These are phyloP conservation scores for Tylopilus balloui DNA, from an alignment of 768 basidiomycete species.

Conservation along the genomic window DNA sequence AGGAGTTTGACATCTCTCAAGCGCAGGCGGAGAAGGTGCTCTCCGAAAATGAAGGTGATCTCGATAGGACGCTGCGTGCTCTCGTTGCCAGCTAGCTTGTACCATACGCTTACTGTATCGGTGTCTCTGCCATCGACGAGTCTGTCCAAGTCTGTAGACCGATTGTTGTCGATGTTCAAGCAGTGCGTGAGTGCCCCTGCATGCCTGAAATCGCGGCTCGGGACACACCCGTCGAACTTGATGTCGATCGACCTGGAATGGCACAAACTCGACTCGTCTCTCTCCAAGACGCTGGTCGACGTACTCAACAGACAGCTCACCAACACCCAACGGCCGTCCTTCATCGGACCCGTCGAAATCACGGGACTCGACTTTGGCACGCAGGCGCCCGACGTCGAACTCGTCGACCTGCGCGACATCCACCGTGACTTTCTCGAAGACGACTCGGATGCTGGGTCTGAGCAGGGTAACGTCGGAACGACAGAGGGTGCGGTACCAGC, in stretches of 20 bases:
- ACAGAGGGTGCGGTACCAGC: constrained; percentile 45
- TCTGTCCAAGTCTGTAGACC: too few relatives aligned
- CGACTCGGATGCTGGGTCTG: constrained; percentile 34
- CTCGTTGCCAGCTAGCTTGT: constrained; percentile 24
- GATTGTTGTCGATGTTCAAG: neutral
- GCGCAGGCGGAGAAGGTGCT: constrained; percentile 30
- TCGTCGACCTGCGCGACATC: constrained; percentile 90
- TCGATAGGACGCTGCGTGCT: constrained; percentile 25
- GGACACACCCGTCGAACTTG: neutral
- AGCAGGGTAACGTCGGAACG: constrained; percentile 39
- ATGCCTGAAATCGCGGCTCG: neutral
- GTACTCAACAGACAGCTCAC: constrained; percentile 77
- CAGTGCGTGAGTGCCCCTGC: neutral
- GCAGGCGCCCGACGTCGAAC: constrained; percentile 75
- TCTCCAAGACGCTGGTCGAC: constrained; percentile 64
- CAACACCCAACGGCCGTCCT: constrained; percentile 75
- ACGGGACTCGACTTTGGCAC: constrained; percentile 87
- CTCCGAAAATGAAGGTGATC: constrained; percentile 28
- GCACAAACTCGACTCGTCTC: constrained; percentile 69
- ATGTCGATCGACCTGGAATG: constrained; percentile 99
- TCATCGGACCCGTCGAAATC: constrained; percentile 89
- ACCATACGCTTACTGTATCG: neutral
- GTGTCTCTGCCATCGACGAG: neutral
- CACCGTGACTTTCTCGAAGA: constrained; percentile 92
- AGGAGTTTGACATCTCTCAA: constrained; percentile 28